Evolutionary conservation across 768 basidiomycete genomes (phyloP).

Genomic region (Boletus bicolor): DNA sequence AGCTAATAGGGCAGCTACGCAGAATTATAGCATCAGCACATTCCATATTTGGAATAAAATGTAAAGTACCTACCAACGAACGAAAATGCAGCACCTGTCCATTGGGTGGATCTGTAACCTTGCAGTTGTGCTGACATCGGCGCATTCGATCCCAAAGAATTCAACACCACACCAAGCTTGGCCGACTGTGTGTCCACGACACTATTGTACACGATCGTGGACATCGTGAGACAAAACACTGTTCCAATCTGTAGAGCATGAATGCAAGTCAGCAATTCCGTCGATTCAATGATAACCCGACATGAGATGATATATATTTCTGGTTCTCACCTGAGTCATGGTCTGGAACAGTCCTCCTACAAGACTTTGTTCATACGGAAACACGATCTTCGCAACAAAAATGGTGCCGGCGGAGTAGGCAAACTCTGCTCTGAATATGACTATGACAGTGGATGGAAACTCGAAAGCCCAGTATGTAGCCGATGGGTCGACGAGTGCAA

Average conservation of each 20-base stretch:
- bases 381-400: conserved; percentile 65
- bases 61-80: conserved; percentile 42
- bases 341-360: conserved; percentile 77
- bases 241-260: conserved; percentile 51
- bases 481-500: conserved; percentile 59
- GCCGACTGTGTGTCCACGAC: conserved; percentile 37
- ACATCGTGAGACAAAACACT: conserved; percentile 65
- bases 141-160: conserved; percentile 28
- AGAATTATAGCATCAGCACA: not conserved
- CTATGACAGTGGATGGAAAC: conserved; percentile 62
- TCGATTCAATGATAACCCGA: not conserved
- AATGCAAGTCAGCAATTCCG: not conserved
- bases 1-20: conserved; percentile 31
- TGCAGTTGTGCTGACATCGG: conserved; percentile 39
- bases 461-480: conserved; percentile 71
- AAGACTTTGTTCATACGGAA: conserved; percentile 70
- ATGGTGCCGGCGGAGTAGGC: conserved; percentile 70
- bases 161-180: conserved; percentile 31
- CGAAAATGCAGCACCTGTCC: conserved; percentile 62
- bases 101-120: conserved; percentile 65
- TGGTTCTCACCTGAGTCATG: conserved; percentile 56
- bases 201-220: conserved; percentile 67
- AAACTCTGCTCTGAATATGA: conserved; percentile 77
- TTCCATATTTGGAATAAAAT: not conserved
- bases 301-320: not conserved